Base-by-base conservation (phyloP, 331 rosid species). In the Erythrophleum ivorense region DNA sequence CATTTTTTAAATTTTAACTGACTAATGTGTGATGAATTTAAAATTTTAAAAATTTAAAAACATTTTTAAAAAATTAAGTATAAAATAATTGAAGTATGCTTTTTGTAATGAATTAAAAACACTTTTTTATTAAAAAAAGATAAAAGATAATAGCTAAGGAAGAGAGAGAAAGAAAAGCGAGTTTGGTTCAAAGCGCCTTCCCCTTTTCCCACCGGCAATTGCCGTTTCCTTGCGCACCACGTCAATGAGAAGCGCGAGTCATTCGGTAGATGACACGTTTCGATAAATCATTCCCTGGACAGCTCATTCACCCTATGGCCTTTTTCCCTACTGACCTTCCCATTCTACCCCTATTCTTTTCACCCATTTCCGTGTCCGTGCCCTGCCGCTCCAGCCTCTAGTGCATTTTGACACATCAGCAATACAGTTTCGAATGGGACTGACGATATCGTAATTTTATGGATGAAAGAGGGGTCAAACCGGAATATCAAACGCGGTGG, bases 401-500 rank as follows among this genome's bases (percentile, higher is more conserved):
- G 71, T 4, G 1, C 24, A 36, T 13, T 7, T 14, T 7, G 48
- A 36, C 24, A 34, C 48, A 7, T 41, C 73, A 67, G 73, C 73
- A 8, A 67, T 16, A 8, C 11, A 3, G 48, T 0, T 40, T 14
- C 73, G 9, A 8, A 12, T 45, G 1, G 11, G 6, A 34, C 15
- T 71, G 86, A 81, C 34, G 52, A 8, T 60, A 3, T 13, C 43
- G 86, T 13, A 52, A 68, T 65, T 81, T 3, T 0, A 1, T 1
- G 0, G 7, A 0, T 24, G 0, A 2, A 9, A 9, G 10, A 57
- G 73, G 72, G 83, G 2, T 38, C 14, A 72, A 59, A 43, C 15
- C 16, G 75, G 57, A 7, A 45, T 59, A 34, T 36, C 43, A 3
- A 4, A 73, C 82, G 80, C 84, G 81, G 84, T 13, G 5, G 18